A percentile compares a stretch with the other conserved stretches of the same genome.
Conservation (phyloP, 495 filamentous ascomycete species). For the Aspergillus mulundensis region DNA sequence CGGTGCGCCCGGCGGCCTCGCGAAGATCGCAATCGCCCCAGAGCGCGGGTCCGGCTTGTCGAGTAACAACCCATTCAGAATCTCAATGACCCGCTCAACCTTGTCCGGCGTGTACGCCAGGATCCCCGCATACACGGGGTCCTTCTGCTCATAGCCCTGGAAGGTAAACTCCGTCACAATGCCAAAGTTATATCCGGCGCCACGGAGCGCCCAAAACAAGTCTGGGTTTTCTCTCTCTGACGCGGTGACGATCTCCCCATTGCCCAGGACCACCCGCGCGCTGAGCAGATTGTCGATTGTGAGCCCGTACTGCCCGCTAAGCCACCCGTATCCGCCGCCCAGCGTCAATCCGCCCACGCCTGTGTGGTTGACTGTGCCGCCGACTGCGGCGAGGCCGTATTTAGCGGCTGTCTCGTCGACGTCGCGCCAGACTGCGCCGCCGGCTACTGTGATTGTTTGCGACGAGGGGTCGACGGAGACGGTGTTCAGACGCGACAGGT, state of each 20-base stretch:
- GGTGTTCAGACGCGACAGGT: slow-evolving; percentile 5
- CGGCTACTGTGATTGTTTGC: background rate
- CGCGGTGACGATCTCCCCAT: slow-evolving; percentile 35
- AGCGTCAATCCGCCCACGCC: slow-evolving; percentile 52
- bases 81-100: slow-evolving; percentile 29
- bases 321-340: slow-evolving; percentile 50
- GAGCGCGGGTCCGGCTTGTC: slow-evolving; percentile 25
- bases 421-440: slow-evolving; percentile 7
- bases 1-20: slow-evolving; percentile 31
- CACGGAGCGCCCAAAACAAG: slow-evolving; percentile 42
- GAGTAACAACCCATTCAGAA: slow-evolving; percentile 30
- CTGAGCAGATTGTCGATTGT: slow-evolving; percentile 45
- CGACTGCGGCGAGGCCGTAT: slow-evolving; percentile 46
- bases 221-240: slow-evolving; percentile 30
- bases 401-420: background rate
- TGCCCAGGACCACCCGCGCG: slow-evolving; percentile 40
- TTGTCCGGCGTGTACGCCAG: slow-evolving; percentile 35
- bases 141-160: slow-evolving; percentile 28
- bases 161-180: slow-evolving; percentile 38
- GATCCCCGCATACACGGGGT: slow-evolving; percentile 39
- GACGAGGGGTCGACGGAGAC: slow-evolving; percentile 1
- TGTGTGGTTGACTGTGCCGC: slow-evolving; percentile 51
- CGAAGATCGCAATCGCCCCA: slow-evolving; percentile 37
- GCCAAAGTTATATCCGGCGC: slow-evolving; percentile 39
- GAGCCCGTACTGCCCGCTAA: slow-evolving; percentile 42